phyloP scores from a whole-genome alignment of 257 asterid genomes.

The Scutellaria baicalensis region DNA sequence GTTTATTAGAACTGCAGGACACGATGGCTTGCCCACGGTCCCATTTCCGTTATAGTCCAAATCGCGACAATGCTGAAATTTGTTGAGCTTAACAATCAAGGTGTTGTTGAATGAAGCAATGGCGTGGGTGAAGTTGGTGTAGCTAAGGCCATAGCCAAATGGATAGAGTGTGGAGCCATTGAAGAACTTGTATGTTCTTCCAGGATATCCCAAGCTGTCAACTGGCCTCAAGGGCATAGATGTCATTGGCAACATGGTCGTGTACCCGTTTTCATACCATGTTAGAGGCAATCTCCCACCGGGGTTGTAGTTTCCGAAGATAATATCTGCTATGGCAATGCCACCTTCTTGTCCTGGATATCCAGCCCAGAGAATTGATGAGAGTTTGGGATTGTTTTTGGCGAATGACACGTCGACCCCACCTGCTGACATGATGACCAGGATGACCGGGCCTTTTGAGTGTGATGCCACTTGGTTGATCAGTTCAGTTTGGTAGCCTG shows the following conservation, averaged over 20 bases:
- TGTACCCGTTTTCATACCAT: constrained; percentile 26
- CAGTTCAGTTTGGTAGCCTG: constrained; percentile 31
- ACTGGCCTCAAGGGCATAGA: constrained; percentile 29
- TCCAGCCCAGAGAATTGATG: constrained; percentile 43
- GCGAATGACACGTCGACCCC: constrained; percentile 38
- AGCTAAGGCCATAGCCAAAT: constrained; percentile 46
- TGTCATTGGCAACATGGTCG: constrained; percentile 29
- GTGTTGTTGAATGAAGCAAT: neutral
- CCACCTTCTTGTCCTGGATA: constrained; percentile 52
- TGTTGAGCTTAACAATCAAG: constrained; percentile 5
- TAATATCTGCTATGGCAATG: constrained; percentile 33
- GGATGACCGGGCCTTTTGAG: constrained; percentile 33
- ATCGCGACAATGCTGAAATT: constrained; percentile 26
- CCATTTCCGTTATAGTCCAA: constrained; percentile 15
- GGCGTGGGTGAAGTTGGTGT: constrained; percentile 25
- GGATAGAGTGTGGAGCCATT: constrained; percentile 29
- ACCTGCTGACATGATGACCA: constrained; percentile 42
- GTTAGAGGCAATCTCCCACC: constrained; percentile 43
- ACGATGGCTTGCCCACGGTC: neutral
- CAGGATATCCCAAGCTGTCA: constrained; percentile 28
- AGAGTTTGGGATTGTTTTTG: constrained; percentile 9
- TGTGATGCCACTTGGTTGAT: constrained; percentile 23
- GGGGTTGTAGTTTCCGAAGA: constrained; percentile 41
- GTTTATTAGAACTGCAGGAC: constrained; percentile 18
- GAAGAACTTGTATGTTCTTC: constrained; percentile 44